Conservation (phyloP, 257 asterid genomes). For the Gynochthodes officinalis region DNA sequence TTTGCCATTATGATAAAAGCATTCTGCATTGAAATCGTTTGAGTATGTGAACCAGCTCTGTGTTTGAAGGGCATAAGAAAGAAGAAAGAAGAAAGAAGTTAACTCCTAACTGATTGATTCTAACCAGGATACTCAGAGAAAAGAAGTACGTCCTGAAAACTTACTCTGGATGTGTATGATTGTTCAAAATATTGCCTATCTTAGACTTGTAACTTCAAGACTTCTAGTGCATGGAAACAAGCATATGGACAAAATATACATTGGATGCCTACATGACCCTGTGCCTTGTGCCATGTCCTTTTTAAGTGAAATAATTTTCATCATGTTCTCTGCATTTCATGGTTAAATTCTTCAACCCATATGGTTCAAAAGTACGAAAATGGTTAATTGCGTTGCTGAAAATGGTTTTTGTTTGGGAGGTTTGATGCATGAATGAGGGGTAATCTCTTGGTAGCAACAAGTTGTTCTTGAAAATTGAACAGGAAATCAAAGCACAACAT, state of each 20-base stretch:
- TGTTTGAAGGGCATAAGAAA: neutral
- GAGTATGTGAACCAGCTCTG: neutral
- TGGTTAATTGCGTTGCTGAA: no score
- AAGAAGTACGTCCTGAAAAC: neutral
- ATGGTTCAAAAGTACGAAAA: neutral
- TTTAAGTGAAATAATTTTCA: neutral
- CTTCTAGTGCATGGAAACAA: neutral
- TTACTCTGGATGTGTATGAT: slow-evolving; percentile 3
- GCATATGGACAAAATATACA: slow-evolving; percentile 15
- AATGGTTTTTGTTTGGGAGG: neutral
- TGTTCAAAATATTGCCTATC: slow-evolving; percentile 9
- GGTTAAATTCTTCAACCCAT: neutral
- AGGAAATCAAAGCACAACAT: neutral
- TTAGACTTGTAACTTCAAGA: slow-evolving; percentile 5
- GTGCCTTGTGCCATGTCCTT: neutral
- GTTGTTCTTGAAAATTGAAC: neutral
- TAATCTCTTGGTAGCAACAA: neutral
- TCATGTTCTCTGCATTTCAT: neutral
- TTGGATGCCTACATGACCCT: slow-evolving; percentile 11
- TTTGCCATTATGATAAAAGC: neutral
- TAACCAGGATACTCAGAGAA: neutral
- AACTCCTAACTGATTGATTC: slow-evolving; percentile 2
- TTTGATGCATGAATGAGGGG: neutral
- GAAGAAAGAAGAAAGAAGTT: neutral
- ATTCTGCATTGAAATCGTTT: neutral